Base-by-base conservation (phyloP, 495 filamentous ascomycete genomes). In the Choiromyces venosus region DNA sequence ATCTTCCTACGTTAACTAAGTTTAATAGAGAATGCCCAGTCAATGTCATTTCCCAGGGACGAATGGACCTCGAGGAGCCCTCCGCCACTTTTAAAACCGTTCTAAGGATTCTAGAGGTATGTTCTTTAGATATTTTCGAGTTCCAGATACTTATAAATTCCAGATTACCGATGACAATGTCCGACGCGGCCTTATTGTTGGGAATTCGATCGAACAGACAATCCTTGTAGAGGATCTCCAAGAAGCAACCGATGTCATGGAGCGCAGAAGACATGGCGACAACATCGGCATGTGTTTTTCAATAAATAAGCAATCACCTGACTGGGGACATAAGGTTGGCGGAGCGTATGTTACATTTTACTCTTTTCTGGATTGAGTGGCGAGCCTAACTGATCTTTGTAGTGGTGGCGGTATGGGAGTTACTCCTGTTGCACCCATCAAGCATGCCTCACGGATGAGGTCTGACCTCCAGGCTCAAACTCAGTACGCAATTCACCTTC, bases 171-270 rank as follows among this genome's bases (percentile, higher is more conserved):
- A 94, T 80, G 87, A 90, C 19, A 82, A 90, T 64, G 92, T 96
- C 35, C 89, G 88, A 42, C 89, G 91, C 73, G 90, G 93, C 68
- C 83, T 98, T 39, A 91, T 99, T 81, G 92, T 99, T 81, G 89
- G 88, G 69, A 86, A 94, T 77, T 82, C 84, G 10, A 91, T 97
- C 65, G 95, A 99, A 71, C 94, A 98, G 79, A 89, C 89, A 16
- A 86, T 97, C 14, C 82, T 99, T 3, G 89, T 97, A 65, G 86
- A 89, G 64, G 83, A 88, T 61, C 84, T 91, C 25, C 79, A 84
- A 16, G 85, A 91, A 69, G 96, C 90, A 1, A 84, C 90, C 33
- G 82, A 87, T 2, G 86, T 91, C 39, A 91, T 97, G 86, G 91
- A 90, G 76, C 85, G 87, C 65, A 87, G 86, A 10, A 78, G 83